Evolutionary conservation across 2,329 filamentous ascomycete genomes (phyloP), one percentile per base, ranked within the genome.

Genomic region (Fusarium armeniacum): DNA sequence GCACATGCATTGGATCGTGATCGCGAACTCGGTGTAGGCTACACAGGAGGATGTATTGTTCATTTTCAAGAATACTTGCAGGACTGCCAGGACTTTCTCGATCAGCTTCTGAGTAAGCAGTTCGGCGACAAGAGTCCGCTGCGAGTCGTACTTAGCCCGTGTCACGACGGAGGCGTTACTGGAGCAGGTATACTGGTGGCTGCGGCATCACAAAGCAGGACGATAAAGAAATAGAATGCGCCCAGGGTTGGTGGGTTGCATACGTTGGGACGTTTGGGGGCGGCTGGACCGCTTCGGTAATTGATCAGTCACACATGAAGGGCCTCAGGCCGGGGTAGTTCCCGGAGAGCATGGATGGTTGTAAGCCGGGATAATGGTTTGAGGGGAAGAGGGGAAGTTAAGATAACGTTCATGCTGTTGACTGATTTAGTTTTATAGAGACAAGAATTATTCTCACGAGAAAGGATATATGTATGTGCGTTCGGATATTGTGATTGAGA

Each of bases 21-120:
- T 62, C 72, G 81, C 65, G 90, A 93, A 71, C 78, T 95, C 32
- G 89, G 93, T 2, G 90, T 94, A 24, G 92, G 92, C 2, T 94
- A 93, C 76, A 93, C 92, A 0, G 92, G 92, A 33, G 91, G 91
- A 9, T 93, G 92, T 74, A 94, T 94, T 62, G 87, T 89, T n/a
- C 89, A 92, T 73, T 93, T 93, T 73, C 91, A 92, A 49, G 86
- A 91, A 71, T 94, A 93, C 78, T 82, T 92, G 43, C 80, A 82
- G 45, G 90, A 91, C 72, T 93, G 90, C 69, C 91, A 94, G 77
- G 74, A 80, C 16, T 91, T 91, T 75, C 83, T 94, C 51, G 89
- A 93, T 72, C 76, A 79, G 24, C 80, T 89, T 13, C 71, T 89
- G 54, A 56, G 50, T 8, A 75, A 58, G 55, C 73, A 74, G 30